Base-by-base conservation (phyloP, 1,284 basidiomycete genomes). In the Malassezia pachydermatis region DNA sequence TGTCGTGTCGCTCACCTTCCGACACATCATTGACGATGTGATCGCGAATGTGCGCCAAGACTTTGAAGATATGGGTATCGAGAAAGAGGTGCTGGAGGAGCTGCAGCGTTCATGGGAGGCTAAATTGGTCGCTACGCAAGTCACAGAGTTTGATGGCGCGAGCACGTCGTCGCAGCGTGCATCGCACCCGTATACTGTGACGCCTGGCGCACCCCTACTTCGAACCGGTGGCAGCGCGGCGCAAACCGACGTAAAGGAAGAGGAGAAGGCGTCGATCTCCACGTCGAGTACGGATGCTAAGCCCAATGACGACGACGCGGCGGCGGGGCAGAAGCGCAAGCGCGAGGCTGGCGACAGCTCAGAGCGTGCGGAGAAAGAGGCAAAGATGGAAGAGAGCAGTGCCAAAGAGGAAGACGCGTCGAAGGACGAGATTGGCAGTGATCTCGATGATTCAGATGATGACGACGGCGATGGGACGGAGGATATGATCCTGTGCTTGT, bases 401-500 rank as follows among this genome's bases (percentile, higher is more conserved):
- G 7, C 48, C 57, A 30, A 68, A 67, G 52, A 57, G 55, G n/a
- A n/a, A n/a, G 34, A 74, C 60, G 60, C 69, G 43, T n/a, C n/a
- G 48, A 76, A 77, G 34, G 89, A 98, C 68, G 86, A 84, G 22
- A 95, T 98, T 68, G 90, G 92, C 64, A 90, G 86, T 50, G 92
- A 98, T 68, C 75, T 98, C 38, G 92, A 98, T 73, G 92, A 96
- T 67, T 87, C 86, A 1, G 87, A 90, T 22, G 76, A 77, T 36
- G 74, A 75, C 39, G 75, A 76, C 22, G 70, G 74, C 6, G 76
- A 75, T 13, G 73, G 72, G 17, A 73, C 54, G 75, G 80, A 58
- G 48, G 90, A 99, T 72, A 89, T 96, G 48, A 88, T 98, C 29
- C 92, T 96, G 64, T 96, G 92, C 72, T 89, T 94, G 10, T 98